Conservation (phyloP, 768 basidiomycete species). For the Auricularia auricula-judae region DNA sequence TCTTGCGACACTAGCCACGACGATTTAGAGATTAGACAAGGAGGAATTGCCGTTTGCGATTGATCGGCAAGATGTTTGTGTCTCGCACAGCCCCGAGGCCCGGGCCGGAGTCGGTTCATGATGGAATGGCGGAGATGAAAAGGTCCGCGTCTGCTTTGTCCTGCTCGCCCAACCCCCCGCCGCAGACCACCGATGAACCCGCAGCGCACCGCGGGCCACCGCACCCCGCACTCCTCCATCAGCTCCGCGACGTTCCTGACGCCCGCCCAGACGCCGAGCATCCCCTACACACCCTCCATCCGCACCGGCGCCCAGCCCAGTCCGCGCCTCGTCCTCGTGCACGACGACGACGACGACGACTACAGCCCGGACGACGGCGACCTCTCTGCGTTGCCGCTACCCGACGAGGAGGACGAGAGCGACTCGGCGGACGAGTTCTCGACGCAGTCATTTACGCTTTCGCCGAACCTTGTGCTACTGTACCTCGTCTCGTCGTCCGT, state of each 20-base stretch:
- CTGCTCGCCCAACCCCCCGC: no score
- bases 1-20: no score
- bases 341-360: conserved; percentile 33
- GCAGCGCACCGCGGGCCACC: background rate
- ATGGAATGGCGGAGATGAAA: no score
- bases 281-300: background rate
- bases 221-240: conserved; percentile 1
- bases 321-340: conserved; percentile 43
- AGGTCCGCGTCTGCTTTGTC: no score
- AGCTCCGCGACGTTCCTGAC: background rate
- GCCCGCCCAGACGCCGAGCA: background rate
- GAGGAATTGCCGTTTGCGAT: no score
- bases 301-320: background rate
- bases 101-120: no score
- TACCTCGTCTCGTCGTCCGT: conserved; percentile 61
- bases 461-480: conserved; percentile 47
- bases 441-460: conserved; percentile 35
- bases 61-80: no score
- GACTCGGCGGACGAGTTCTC: conserved; percentile 25
- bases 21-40: no score
- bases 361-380: conserved; percentile 15
- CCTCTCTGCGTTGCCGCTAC: conserved; percentile 19
- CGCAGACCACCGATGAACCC: background rate
- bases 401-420: conserved; percentile 35
- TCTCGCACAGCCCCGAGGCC: no score